Percentiles rank a stretch among this genome's conserved stretches.
Evolutionary conservation across 768 basidiomycete genomes (phyloP).

Genomic region (Podaxis sp.): DNA sequence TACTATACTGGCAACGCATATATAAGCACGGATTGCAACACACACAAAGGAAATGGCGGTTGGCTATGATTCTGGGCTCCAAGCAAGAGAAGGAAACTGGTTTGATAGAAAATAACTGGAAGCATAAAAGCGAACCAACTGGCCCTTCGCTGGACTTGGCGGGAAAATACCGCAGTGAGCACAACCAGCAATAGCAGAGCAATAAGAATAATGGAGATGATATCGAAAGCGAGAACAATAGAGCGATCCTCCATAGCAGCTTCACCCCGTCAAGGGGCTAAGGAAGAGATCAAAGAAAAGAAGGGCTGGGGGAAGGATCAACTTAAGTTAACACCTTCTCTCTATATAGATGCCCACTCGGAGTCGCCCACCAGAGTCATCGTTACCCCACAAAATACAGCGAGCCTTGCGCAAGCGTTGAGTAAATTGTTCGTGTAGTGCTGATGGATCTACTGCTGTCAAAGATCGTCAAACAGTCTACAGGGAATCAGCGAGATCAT

Average conservation of each 20-base stretch:
- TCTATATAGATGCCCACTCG: neutral
- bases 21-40: constrained; percentile 22
- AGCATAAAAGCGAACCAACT: constrained; percentile 25
- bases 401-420: too few relatives aligned
- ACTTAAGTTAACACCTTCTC: neutral
- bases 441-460: too few relatives aligned
- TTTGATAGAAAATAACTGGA: constrained; percentile 23
- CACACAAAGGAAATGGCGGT: constrained; percentile 23
- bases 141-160: neutral
- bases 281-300: neutral
- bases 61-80: constrained; percentile 23
- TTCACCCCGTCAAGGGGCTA: neutral
- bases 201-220: neutral
- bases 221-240: constrained; percentile 3
- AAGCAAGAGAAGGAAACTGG: constrained; percentile 24
- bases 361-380: neutral
- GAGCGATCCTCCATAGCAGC: neutral
- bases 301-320: neutral
- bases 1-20: neutral
- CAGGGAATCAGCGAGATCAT: too few relatives aligned
- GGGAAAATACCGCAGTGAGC: constrained; percentile 3
- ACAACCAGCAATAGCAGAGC: neutral
- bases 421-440: too few relatives aligned
- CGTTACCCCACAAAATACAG: neutral
- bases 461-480: too few relatives aligned